These are phyloP conservation scores for Pseudogymnoascus sp. DNA, from an alignment of 2,329 filamentous ascomycete genomes.

Conservation along the genomic window DNA sequence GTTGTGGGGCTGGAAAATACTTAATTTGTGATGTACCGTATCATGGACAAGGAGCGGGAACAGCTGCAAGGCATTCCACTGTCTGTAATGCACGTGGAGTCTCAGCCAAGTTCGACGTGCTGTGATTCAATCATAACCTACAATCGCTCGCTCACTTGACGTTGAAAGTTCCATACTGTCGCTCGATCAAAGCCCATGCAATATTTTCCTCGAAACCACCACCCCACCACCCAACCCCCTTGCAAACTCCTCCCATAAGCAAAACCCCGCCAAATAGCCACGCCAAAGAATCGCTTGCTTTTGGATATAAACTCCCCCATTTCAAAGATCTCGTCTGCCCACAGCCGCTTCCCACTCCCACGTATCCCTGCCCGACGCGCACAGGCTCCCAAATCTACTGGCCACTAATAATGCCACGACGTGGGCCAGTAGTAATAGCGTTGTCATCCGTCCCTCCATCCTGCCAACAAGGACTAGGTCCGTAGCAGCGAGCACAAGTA, in stretches of 20 bases:
- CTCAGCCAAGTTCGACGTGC: neutral
- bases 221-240: neutral
- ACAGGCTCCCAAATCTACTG: constrained; percentile 31
- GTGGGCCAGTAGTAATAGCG: constrained; percentile 40
- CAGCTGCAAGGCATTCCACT: neutral
- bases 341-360: constrained; percentile 12
- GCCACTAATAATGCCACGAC: constrained; percentile 35
- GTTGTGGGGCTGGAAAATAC: neutral
- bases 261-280: neutral
- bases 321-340: neutral
- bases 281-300: neutral
- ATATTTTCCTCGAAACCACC: neutral
- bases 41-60: neutral
- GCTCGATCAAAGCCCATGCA: neutral
- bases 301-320: neutral
- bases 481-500: constrained; percentile 60
- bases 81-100: neutral
- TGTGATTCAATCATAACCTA: neutral
- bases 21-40: neutral
- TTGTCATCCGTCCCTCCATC: constrained; percentile 31
- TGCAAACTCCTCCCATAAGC: neutral
- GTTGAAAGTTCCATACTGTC: neutral
- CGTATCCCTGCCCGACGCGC: constrained; percentile 16
- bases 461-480: constrained; percentile 46
- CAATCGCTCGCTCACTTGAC: neutral